These are phyloP conservation scores for Solanum habrochaites DNA, from an alignment of 257 asterid genomes.

Conservation along the genomic window DNA sequence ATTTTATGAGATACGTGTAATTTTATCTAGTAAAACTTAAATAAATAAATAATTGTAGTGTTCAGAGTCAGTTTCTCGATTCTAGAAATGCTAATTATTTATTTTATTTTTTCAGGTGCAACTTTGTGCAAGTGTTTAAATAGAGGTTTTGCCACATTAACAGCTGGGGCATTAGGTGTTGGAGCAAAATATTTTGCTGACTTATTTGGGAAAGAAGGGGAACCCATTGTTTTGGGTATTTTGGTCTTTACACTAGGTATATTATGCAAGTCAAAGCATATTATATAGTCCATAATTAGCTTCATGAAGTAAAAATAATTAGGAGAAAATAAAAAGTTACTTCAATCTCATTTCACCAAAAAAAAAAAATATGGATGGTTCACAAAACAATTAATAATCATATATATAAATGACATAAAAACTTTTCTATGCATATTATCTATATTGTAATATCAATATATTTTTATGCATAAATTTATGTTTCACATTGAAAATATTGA, in stretches of 20 bases:
- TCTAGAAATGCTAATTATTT: neutral
- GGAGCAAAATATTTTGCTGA: conserved; percentile 67
- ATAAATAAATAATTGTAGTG: neutral
- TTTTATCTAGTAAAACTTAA: neutral
- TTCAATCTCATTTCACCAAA: neutral
- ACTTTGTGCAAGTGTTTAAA: conserved; percentile 57
- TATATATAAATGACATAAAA: neutral
- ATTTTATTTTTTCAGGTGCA: conserved; percentile 31
- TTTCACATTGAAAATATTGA: neutral
- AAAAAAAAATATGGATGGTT: neutral
- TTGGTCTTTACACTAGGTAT: conserved; percentile 53
- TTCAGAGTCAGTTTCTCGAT: fast-evolving
- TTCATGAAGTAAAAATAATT: neutral
- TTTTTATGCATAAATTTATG: neutral
- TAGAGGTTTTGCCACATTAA: conserved; percentile 57
- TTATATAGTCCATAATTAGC: neutral
- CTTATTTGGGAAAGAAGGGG: conserved; percentile 49
- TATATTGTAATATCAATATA: neutral
- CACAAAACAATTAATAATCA: neutral
- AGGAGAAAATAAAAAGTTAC: neutral
- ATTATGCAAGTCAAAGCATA: neutral
- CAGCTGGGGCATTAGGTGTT: conserved; percentile 68
- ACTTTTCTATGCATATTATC: neutral
- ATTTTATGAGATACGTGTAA: neutral
- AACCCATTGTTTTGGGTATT: conserved; percentile 52